Conservation (phyloP, 495 filamentous ascomycete genomes). For the Penicillium soppii region DNA sequence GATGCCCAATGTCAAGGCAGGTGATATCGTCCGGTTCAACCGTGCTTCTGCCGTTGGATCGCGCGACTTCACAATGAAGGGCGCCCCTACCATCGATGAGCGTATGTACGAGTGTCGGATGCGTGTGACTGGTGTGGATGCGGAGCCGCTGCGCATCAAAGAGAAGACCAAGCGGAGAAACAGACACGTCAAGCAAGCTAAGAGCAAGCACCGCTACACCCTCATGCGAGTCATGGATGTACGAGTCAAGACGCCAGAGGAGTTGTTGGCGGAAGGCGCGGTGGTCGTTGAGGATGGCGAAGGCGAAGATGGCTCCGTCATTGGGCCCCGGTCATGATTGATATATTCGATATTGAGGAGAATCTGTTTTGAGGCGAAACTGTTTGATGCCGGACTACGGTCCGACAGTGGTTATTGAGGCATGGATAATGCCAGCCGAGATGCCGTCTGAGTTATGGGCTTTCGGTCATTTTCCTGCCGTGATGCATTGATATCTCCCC, state of each 20-base stretch:
- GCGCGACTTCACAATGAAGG: slow-evolving; percentile 86
- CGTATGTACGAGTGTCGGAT: slow-evolving; percentile 80
- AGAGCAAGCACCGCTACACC: slow-evolving; percentile 88
- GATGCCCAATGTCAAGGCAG: slow-evolving; percentile 78
- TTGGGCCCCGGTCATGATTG: slow-evolving; percentile 28
- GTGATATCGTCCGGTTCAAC: slow-evolving; percentile 84
- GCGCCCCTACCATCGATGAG: slow-evolving; percentile 74
- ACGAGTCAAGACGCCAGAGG: slow-evolving; percentile 62
- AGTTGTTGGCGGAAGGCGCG: slow-evolving; percentile 48
- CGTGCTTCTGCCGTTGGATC: slow-evolving; percentile 76
- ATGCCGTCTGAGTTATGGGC: background rate
- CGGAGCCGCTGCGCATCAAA: slow-evolving; percentile 81
- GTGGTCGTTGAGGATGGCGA: slow-evolving; percentile 36
- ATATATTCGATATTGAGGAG: slow-evolving; percentile 3
- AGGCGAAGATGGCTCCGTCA: slow-evolving; percentile 16
- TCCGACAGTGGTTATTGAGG: slow-evolving; percentile 1
- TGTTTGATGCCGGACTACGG: background rate
- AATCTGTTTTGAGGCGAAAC: slow-evolving; percentile 6
- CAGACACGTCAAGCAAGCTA: slow-evolving; percentile 67
- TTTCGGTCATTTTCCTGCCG: slow-evolving; percentile 1
- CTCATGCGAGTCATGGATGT: slow-evolving; percentile 80
- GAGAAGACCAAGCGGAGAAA: slow-evolving; percentile 93
- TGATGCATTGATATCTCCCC: slow-evolving; percentile 21
- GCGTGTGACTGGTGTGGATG: slow-evolving; percentile 80
- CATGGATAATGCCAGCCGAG: background rate